Evolutionary conservation across 2,329 filamentous ascomycete species (phyloP), one percentile per base, ranked within the genome.

Genomic region (Furcasterigmium furcatum): DNA sequence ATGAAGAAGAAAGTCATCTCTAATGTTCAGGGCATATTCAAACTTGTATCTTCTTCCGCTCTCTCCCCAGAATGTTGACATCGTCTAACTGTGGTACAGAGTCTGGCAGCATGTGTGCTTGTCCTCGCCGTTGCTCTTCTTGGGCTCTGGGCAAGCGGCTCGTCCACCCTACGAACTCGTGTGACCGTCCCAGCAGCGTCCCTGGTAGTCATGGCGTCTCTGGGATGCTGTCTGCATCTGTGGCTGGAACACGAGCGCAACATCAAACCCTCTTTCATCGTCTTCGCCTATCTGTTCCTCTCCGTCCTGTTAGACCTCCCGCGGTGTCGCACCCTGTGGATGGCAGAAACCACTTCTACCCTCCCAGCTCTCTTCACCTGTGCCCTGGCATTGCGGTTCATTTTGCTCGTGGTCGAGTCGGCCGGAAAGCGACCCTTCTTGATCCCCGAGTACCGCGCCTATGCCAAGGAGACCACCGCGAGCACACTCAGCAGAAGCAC

Each of bases 401-500:
- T 36, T 14, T 46, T 50, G 48, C 40, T 50, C 4, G 19, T 50
- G n/a, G 30, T 48, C 8, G 48, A 50, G 43, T 50, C 55, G 2
- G 41, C 62, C 0, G 61, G 63, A 36, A 64, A 40, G 21, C 22
- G 38, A 2, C 2, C 19, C 4, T 60, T 73, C 6, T 57, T 77
- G 4, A 72, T 67, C 36, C 55, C 59, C 1, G 48, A 55, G 3
- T 40, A 40, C 38, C 67, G 63, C 35, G 72, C 76, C 1, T 68
- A 66, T 0, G 79, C 38, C 9, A 82, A 53, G 70, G 70, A 6
- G 77, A 71, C 2, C 73, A 70, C 39, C 68, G 38, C 38, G 7
- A 24, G 75, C 4, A 59, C 76, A n/a, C 72, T 72, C 49, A 77
- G 65, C 48, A 62, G 65, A 36, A 60, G 58, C 1, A 58, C 76